Percentiles rank a stretch among this genome's conserved stretches.
Conservation (phyloP, 371 early-diverging fungal species). For the Thermomucor indicae-seudaticae region DNA sequence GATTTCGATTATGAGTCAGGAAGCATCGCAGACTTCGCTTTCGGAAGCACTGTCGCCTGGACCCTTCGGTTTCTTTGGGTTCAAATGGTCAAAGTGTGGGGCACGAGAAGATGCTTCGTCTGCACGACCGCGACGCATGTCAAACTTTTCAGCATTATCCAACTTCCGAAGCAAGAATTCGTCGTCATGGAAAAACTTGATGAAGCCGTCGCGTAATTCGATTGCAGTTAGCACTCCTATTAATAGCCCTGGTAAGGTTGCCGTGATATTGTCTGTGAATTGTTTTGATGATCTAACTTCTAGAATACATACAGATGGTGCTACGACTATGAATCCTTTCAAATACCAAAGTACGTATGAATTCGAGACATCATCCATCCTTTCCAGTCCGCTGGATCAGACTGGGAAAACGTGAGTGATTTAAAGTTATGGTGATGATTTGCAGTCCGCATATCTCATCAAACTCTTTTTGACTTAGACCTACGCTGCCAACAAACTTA, state of each 20-base stretch:
- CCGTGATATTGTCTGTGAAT: too few species aligned
- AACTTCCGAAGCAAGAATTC: slow-evolving; percentile 17
- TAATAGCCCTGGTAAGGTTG: slow-evolving; percentile 11
- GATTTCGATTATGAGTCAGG: too few species aligned
- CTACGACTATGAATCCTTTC: slow-evolving; percentile 43
- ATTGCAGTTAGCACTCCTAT: slow-evolving; percentile 16
- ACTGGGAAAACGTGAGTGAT: slow-evolving; percentile 10
- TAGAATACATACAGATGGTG: slow-evolving; percentile 32
- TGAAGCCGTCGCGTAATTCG: slow-evolving; percentile 16
- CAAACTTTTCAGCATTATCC: slow-evolving; percentile 29
- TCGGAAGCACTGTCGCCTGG: slow-evolving; percentile 17
- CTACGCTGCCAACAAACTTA: slow-evolving; percentile 56
- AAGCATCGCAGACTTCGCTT: slow-evolving; percentile 8
- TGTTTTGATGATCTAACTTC: neutral
- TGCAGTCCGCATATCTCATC: neutral
- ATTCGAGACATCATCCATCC: neutral
- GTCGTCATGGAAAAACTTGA: slow-evolving; percentile 25
- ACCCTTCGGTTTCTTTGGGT: slow-evolving; percentile 4
- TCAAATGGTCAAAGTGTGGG: slow-evolving; percentile 5
- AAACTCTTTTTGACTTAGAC: slow-evolving; percentile 22
- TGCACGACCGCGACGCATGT: slow-evolving; percentile 15
- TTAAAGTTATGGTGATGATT: neutral
- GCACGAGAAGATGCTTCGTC: neutral
- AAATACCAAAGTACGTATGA: slow-evolving; percentile 12
- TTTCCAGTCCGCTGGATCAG: slow-evolving; percentile 9